These are phyloP conservation scores for Xanthoconium stramineum DNA, from an alignment of 768 basidiomycete species.

Conservation along the genomic window DNA sequence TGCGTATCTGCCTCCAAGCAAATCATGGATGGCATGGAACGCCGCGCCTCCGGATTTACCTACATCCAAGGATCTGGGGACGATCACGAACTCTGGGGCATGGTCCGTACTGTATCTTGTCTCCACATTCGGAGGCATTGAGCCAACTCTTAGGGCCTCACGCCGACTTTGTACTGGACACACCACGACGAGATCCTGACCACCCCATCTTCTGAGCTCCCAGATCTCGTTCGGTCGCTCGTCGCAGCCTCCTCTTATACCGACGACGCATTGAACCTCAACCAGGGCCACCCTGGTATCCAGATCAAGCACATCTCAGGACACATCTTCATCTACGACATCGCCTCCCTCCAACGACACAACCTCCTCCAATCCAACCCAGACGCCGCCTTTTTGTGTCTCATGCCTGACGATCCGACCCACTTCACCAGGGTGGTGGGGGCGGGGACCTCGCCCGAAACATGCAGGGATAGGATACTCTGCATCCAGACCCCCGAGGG, in stretches of 20 bases:
- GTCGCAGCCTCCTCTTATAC: neutral
- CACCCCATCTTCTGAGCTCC: slow-evolving; percentile 47
- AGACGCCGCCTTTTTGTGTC: slow-evolving; percentile 16
- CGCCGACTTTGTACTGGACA: slow-evolving; percentile 69
- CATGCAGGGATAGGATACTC: slow-evolving; percentile 8
- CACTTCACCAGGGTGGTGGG: neutral
- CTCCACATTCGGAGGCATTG: neutral
- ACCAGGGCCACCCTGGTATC: neutral
- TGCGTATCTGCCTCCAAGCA: slow-evolving; percentile 86
- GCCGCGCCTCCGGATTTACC: slow-evolving; percentile 65
- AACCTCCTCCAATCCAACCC: neutral
- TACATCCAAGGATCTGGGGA: slow-evolving; percentile 96
- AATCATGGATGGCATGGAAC: slow-evolving; percentile 55
- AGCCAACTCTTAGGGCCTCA: slow-evolving; percentile 56
- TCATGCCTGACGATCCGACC: slow-evolving; percentile 5
- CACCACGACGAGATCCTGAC: slow-evolving; percentile 48
- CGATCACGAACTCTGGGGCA: slow-evolving; percentile 89
- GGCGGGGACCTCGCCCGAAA: neutral
- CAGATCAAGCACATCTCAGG: slow-evolving; percentile 34
- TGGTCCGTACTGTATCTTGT: slow-evolving; percentile 41
- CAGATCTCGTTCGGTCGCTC: slow-evolving; percentile 25
- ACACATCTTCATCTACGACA: slow-evolving; percentile 39
- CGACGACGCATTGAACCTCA: neutral
- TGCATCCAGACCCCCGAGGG: slow-evolving; percentile 35
- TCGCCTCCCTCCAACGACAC: slow-evolving; percentile 25